Evolutionary conservation across 2,329 filamentous ascomycete genomes (phyloP), one percentile per base, ranked within the genome.

Genomic region (Fusarium sp.): DNA sequence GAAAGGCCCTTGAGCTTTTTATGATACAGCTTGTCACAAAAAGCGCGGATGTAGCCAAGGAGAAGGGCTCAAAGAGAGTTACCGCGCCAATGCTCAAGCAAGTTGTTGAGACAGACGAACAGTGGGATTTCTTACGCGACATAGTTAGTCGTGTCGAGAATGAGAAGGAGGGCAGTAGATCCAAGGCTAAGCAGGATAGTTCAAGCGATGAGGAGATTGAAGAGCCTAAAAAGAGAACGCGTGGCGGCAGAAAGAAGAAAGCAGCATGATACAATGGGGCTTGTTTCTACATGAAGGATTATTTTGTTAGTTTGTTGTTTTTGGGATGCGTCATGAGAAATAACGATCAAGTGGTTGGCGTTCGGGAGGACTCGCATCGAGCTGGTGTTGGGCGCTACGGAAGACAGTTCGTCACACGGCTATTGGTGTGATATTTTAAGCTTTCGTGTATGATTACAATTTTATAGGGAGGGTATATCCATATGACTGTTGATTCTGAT

Each of bases 1-100:
- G 93, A 73, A 98, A 98, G 84, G 96, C 96, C 18, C 86, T 99
- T 9, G 96, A 99, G 82, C 86, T 99, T 11, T 99, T 99, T 79
- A 99, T 99, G 96, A 94, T 98, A 69, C 91, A 93, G 44, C 87
- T 99, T 60, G 95, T 98, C 67, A 91, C 91, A 29, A 95, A 94
- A 78, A 94, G 94, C 61, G 94, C 96, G 49, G 89, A 92, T 55
- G 90, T 97, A 73, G 95, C 96, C 53, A 90, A 88, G 73, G 88
- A 91, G 65, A 93, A 92, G 79, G 92, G 91, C 69, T 94, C 93
- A 1, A 98, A 97, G 82, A 90, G 94, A 70, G 93, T 99, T 71
- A 94, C 94, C 18, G 93, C 94, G 3, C 86, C 91, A 60, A 97
- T 98, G 86, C 87, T 99, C 72, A 98, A 98, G 83, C 90, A 93